Percentiles rank a stretch among this genome's conserved stretches.
Evolutionary conservation across 1,284 basidiomycete species (phyloP).

Genomic region (Boletellus deceptivus): DNA sequence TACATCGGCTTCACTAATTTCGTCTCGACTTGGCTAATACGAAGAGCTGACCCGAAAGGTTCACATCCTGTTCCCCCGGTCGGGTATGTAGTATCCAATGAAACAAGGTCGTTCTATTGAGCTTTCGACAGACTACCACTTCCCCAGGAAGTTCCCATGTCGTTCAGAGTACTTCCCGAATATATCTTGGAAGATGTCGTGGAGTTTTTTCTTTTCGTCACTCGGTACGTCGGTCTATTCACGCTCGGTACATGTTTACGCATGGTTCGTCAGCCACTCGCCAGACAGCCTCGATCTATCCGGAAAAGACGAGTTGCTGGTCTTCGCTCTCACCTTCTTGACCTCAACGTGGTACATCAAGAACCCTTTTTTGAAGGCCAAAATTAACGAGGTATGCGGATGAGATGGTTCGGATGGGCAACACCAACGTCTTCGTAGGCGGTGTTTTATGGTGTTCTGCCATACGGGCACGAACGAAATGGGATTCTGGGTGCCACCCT

Average conservation of each 20-base stretch:
- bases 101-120: slow-evolving; percentile 8
- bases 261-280: slow-evolving; percentile 49
- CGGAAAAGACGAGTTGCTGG: slow-evolving; percentile 86
- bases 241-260: slow-evolving; percentile 9
- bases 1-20: slow-evolving; percentile 86
- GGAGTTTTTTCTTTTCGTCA: slow-evolving; percentile 84
- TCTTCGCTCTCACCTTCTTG: slow-evolving; percentile 90
- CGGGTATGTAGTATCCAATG: slow-evolving; percentile 48
- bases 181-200: slow-evolving; percentile 94
- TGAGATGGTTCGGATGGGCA: background rate
- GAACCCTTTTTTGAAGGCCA: slow-evolving; percentile 98
- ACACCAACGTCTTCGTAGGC: slow-evolving; percentile 50
- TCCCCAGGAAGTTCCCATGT: slow-evolving; percentile 79
- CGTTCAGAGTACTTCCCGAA: slow-evolving; percentile 91
- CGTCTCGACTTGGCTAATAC: slow-evolving; percentile 92
- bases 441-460: slow-evolving; percentile 79
- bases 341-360: slow-evolving; percentile 97
- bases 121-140: slow-evolving; percentile 70
- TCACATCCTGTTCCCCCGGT: slow-evolving; percentile 71
- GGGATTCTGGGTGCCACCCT: slow-evolving; percentile 83
- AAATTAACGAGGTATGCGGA: slow-evolving; percentile 82
- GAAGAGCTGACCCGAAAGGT: slow-evolving; percentile 85
- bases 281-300: slow-evolving; percentile 81
- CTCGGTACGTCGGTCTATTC: slow-evolving; percentile 52
- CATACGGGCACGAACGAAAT: slow-evolving; percentile 70